Base-by-base conservation (phyloP, 179 eudicot genomes). In the Sideroxylon spinosum region DNA sequence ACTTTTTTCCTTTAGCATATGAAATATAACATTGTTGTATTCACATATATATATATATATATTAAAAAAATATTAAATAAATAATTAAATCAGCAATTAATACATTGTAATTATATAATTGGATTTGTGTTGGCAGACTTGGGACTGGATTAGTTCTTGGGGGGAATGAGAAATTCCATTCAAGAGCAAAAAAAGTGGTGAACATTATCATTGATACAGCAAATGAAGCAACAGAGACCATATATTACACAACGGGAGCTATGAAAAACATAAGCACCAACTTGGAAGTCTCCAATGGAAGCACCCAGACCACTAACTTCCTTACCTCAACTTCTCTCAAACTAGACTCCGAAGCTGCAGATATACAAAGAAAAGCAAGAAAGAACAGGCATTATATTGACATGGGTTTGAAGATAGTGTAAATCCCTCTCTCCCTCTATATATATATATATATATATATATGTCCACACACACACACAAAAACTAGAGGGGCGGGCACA, bases 181-280 rank as follows among this genome's bases (percentile, higher is more conserved):
- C 93, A 26, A 84, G 91, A 78, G 91, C 97, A 71, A 85, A 90
- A 70, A 88, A 82, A 12, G 82, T 92, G 55, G 82, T 91, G 69
- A 86, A 82, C 52, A 86, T 87, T 4, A 81, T 92, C 57, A 87
- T 89, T 25, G 82, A 85, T 73, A 87, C 95, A 5, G 95, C 95
- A 8, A 88, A 92, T 79, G 84, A 83, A 4, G 95, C 97, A 77
- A 80, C 97, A 2, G 76, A 83, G 52, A 87, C 95, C 23, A 88
- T 92, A 81, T 84, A 86, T 76, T 83, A 86, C 77, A 88, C 91
- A 50, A 89, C 97, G 2, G 86, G 82, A 76, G 89, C 93, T 60
- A 86, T 92, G 91, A 88, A 74, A 75, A 56, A 74, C 74, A 88
- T 91, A 71, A 80, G 86, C 64, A 20, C 6, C 49, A 83, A 68